Evolutionary conservation across 2,329 filamentous ascomycete genomes (phyloP), one percentile per base, ranked within the genome.

Genomic region (Dothideomycetes sp.): DNA sequence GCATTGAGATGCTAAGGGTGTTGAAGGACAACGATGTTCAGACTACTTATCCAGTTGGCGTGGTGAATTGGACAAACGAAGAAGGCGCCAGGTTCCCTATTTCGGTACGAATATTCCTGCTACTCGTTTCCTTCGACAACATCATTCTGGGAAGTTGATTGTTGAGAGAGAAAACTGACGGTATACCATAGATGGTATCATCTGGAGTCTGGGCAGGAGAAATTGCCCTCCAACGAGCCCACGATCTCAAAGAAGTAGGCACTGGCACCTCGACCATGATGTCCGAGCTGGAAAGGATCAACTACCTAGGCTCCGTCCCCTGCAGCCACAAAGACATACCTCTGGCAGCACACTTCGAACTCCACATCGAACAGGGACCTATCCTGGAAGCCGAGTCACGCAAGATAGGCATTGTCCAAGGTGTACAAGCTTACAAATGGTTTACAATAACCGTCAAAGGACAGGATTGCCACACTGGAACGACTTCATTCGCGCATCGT

Each of bases 331-430:
- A 70, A 46, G 64, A 68, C 22, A 74, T 71, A 12, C 81, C 80
- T 0, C 76, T 87, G 61, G 80, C 75, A 1, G 83, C 82, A 0
- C 83, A 89, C 58, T 88, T 89, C 52, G 84, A 89, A 58, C 69
- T 91, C 8, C 84, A 91, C 54, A 89, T 89, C 39, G 85, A 93
- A 57, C 86, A 93, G 57, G 84, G 84, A 0, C 83, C 84, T 0
- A 74, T 85, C 23, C 69, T 93, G 1, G 78, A 88, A 52, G 69
- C 69, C 12, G 68, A 72, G 19, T 63, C 69, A 18, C 70, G 78
- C 48, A 77, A 78, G 40, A 71, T 89, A 37, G 79, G 80, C 16
- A 71, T 84, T 5, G 83, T 88, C 4, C 71, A 73, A 22, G 82
- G 81, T 2, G 82, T 83, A 1, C 82, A 87, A 55, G 80, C 79